A percentile compares a stretch with the other conserved stretches of the same genome.
Evolutionary conservation across 179 eudicot genomes (phyloP).

Genomic region (Pouteria campechiana): DNA sequence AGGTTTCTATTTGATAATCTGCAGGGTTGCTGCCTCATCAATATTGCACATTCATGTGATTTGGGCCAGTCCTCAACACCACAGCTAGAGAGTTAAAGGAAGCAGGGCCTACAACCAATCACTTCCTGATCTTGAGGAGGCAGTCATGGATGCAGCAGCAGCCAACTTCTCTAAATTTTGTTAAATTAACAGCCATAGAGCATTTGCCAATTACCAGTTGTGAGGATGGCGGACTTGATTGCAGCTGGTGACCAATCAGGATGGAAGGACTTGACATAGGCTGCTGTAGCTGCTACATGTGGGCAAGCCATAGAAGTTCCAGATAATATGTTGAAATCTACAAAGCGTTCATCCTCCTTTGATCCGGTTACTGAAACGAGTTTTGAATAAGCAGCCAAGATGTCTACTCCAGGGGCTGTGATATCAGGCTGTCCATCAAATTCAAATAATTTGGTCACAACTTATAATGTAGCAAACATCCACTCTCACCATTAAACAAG

Average conservation of each 20-base stretch:
- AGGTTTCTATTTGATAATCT: no score
- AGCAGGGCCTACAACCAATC: no score
- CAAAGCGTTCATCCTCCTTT: slow-evolving; percentile 22
- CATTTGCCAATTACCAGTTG: slow-evolving; percentile 62
- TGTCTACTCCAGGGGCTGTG: slow-evolving; percentile 70
- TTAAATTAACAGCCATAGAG: no score
- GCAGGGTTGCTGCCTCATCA: no score
- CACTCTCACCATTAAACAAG: no score
- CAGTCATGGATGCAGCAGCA: no score
- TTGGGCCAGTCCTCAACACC: no score
- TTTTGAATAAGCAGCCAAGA: slow-evolving; percentile 64
- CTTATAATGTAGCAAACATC: no score
- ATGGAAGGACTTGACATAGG: slow-evolving; percentile 69
- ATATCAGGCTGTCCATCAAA: slow-evolving; percentile 58
- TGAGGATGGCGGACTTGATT: slow-evolving; percentile 82
- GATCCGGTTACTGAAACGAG: slow-evolving; percentile 19
- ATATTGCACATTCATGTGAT: no score
- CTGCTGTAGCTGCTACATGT: slow-evolving; percentile 69
- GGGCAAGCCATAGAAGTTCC: slow-evolving; percentile 94
- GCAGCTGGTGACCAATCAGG: slow-evolving; percentile 87
- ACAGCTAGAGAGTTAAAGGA: no score
- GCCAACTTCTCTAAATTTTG: no score
- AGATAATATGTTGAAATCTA: slow-evolving; percentile 35
- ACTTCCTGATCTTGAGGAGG: no score
- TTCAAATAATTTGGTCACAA: not conserved